Percentiles rank a stretch among this genome's conserved stretches.
These are phyloP conservation scores for Fraxinus americana DNA, from an alignment of 257 asterid genomes.

Conservation along the genomic window DNA sequence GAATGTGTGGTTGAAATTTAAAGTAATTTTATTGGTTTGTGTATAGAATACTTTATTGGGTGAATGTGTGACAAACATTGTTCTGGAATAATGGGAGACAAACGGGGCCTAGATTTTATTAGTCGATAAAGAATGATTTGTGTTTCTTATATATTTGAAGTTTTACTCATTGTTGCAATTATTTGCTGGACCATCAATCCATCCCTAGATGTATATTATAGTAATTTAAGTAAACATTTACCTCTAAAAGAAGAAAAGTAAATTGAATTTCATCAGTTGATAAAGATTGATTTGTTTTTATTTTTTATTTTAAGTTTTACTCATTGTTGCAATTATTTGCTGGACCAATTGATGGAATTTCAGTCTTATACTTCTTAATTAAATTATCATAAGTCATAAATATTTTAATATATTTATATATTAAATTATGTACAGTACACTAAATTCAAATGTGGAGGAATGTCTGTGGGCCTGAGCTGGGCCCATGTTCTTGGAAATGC, in stretches of 20 bases:
- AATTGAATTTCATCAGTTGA: background rate
- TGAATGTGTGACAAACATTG: no score
- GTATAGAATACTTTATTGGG: no score
- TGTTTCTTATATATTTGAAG: background rate
- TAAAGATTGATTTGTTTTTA: background rate
- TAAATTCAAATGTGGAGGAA: constrained; percentile 81
- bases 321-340: background rate
- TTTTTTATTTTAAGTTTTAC: background rate
- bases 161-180: background rate
- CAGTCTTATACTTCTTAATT: no score
- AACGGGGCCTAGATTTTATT: background rate
- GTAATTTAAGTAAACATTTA: no score
- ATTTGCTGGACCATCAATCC: no score
- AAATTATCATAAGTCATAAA: no score
- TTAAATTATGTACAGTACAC: constrained; percentile 46
- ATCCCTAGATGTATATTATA: no score
- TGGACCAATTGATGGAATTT: no score
- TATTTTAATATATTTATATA: no score
- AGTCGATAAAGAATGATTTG: background rate
- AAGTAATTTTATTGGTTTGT: no score
- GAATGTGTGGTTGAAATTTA: no score
- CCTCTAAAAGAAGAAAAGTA: background rate
- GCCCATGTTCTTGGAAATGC: constrained; percentile 88
- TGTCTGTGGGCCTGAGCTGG: constrained; percentile 82
- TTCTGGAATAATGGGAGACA: no score